Evolutionary conservation across 441 rosid species (phyloP).

Genomic region (Eugenia klotzschiana): DNA sequence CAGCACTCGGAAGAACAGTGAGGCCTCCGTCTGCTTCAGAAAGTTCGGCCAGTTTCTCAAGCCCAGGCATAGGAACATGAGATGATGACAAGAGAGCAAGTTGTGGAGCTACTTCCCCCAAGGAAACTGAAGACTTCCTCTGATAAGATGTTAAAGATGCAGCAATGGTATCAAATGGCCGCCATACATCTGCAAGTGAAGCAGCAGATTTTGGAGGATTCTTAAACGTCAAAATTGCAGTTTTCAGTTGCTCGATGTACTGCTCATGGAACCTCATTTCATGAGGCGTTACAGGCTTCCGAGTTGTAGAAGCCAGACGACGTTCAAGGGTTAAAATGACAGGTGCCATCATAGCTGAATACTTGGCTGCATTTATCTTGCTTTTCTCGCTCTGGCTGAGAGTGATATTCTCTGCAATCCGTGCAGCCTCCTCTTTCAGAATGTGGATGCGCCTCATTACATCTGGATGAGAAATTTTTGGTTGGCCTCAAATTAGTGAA

Average conservation of each 20-base stretch:
- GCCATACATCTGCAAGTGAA: constrained; percentile 85
- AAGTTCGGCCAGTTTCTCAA: constrained; percentile 58
- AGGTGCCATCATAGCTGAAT: constrained; percentile 97
- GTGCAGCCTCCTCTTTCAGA: constrained; percentile 64
- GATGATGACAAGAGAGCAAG: constrained; percentile 78
- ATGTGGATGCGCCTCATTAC: constrained; percentile 80
- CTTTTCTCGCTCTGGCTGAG: constrained; percentile 71
- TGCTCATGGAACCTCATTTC: constrained; percentile 80
- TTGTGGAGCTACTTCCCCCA: constrained; percentile 91
- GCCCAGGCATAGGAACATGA: constrained; percentile 98
- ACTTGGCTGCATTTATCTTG: constrained; percentile 79
- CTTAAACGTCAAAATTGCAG: constrained; percentile 70
- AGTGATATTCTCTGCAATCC: constrained; percentile 76
- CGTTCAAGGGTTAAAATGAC: constrained; percentile 90
- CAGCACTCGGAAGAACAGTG: constrained; percentile 45
- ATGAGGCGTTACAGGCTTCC: constrained; percentile 94
- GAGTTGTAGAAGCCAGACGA: constrained; percentile 87
- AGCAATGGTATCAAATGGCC: constrained; percentile 81
- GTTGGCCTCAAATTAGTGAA: not conserved
- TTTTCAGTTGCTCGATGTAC: constrained; percentile 56
- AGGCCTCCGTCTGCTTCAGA: constrained; percentile 43
- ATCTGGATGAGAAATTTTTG: constrained; percentile 39
- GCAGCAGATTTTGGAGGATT: constrained; percentile 71
- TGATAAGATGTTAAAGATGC: constrained; percentile 81
- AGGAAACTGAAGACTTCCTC: constrained; percentile 68